Base-by-base conservation (phyloP, 2,329 filamentous ascomycete species). In the Pyrenochaeta sp. region DNA sequence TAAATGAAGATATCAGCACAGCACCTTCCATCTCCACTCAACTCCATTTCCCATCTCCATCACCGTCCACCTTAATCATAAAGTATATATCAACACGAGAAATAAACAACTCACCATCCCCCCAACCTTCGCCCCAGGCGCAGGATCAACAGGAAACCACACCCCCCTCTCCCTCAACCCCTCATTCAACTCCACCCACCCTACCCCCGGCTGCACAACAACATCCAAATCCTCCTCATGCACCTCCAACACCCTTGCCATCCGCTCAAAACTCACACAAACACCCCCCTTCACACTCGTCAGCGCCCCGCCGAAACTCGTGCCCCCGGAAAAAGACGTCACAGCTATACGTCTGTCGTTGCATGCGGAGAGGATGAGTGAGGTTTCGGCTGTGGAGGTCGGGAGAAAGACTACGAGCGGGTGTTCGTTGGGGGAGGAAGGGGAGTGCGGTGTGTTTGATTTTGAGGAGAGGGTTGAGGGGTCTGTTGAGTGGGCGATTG, bases 71-170 rank as follows among this genome's bases (percentile, higher is more conserved):
- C 5, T 5, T 2, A 5, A 30, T 9, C 5, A 2, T 30, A 5
- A 30, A 30, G 28, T 2, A 30, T 30, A 30, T 30, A 30, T 30
- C 5, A 30, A 30, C 5, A 5, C 9, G 9, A 5, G 28, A 30
- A 30, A 5, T 5, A 30, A 30, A 30, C 28, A 30, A 39, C 36
- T 39, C 36, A 39, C 36, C 90, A 93, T 93, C 42, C 93, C 93
- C 52, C 93, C 93, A 69, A 97, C 95, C 86, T 90, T 91, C 56
- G 93, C 93, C 7, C 92, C 92, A 28, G 92, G 93, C 52, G 92
- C 92, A n/a, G 93, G 93, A 78, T 97, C 93, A 0, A 92, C 92
- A 10, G 93, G 93, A 78, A 97, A 96, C 81, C 96, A 96, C 3
- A 97, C 83, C 9, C 90, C 90, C 27, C 73, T 70, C 54, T 89